Conservation (phyloP, 1,284 basidiomycete species). For the Cutaneotrichosporon cavernicola region DNA sequence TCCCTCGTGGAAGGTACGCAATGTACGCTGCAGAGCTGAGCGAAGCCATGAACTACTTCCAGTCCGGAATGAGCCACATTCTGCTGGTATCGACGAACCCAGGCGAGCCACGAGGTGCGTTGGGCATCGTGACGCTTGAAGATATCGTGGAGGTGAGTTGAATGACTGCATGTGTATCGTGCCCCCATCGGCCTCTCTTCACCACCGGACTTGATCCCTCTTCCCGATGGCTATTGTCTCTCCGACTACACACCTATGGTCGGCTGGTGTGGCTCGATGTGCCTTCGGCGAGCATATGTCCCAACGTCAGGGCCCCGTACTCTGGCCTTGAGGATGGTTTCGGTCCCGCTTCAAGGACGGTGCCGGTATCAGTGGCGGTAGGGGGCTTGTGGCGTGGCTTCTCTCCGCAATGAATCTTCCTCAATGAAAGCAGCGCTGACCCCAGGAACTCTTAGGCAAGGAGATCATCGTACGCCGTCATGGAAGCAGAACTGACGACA, state of each 20-base stretch:
- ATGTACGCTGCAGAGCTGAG: conserved; percentile 8
- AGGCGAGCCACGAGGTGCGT: conserved; percentile 66
- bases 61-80: conserved; percentile 88
- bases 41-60: conserved; percentile 58
- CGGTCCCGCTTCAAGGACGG: too few species aligned
- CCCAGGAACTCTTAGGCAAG: conserved; percentile 45
- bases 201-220: not conserved
- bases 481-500: conserved; percentile 15
- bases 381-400: too few species aligned
- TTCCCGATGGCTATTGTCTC: not conserved
- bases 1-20: conserved; percentile 55
- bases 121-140: conserved; percentile 68
- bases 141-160: conserved; percentile 56
- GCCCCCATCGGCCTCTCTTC: too few species aligned
- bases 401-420: not conserved
- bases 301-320: too few species aligned
- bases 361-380: too few species aligned
- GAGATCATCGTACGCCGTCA: conserved; percentile 44
- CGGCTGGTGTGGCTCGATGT: too few species aligned
- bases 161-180: not conserved
- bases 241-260: too few species aligned
- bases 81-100: conserved; percentile 78
- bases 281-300: too few species aligned
- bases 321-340: too few species aligned
- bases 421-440: not conserved